Conservation (phyloP, 2,329 filamentous ascomycete genomes). For the Aureobasidium namibiae region DNA sequence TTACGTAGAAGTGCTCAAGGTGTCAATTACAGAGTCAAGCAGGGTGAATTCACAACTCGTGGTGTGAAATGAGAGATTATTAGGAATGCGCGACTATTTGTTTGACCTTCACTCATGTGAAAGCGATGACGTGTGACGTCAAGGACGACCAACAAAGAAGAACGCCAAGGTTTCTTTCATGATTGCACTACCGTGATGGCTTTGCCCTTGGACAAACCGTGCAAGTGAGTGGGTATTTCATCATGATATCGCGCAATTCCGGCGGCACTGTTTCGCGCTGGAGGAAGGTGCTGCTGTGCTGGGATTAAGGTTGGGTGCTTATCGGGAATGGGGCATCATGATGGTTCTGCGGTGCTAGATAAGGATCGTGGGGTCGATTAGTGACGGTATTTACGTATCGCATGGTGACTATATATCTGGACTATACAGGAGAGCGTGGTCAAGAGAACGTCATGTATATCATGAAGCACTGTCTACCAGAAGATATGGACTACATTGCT, state of each 20-base stretch:
- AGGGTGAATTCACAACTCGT: background rate
- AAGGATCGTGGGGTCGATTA: background rate
- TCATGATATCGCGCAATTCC: background rate
- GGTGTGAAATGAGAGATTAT: background rate
- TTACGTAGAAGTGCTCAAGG: too few relatives aligned
- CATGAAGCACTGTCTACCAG: too few relatives aligned
- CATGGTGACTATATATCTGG: background rate
- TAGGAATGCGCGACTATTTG: conserved; percentile 11
- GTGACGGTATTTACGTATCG: background rate
- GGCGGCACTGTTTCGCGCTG: background rate
- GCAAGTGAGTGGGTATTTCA: background rate
- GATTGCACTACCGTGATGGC: conserved; percentile 4
- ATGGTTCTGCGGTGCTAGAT: background rate
- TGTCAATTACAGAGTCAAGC: background rate
- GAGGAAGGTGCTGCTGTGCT: background rate
- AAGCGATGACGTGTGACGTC: conserved; percentile 9
- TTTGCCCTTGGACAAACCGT: background rate
- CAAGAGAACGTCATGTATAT: too few relatives aligned
- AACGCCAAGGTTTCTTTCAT: too few relatives aligned
- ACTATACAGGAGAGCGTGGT: background rate
- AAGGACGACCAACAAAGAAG: too few relatives aligned
- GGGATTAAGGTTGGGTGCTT: background rate
- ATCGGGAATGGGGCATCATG: background rate
- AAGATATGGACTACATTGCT: too few relatives aligned
- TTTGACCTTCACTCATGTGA: conserved; percentile 1